Evolutionary conservation across 129 eudicot genomes (phyloP), one percentile per base, ranked within the genome.

Genomic region (Chrysanthemum lavandulifolium): DNA sequence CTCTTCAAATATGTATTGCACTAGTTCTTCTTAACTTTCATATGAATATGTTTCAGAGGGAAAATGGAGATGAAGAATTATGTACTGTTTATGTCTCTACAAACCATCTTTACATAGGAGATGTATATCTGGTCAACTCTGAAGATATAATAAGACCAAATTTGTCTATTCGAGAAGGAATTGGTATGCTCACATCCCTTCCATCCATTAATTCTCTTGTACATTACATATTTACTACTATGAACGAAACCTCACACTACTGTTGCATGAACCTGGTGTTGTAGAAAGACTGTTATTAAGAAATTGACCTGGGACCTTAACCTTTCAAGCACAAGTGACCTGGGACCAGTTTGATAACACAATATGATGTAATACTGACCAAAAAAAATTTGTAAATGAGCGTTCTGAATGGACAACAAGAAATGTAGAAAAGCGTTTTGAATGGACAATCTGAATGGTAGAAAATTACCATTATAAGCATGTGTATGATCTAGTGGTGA

Each of bases 61-160:
- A 89, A 71, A 80, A 85, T 76, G 91, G 95, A 68, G 98, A 92
- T 80, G 98, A 92, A 81, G 91, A 80, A 76, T 73, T 92, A 74
- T 92, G 91, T 84, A 83, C 92, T 79, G 95, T 92, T 56, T 92
- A 79, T 72, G 98, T 92, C 69, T 96, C 98, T 29, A 92, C 98
- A 68, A 92, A 92, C 78, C 98, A 92, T 83, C 83, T 89, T 63
- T 92, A 92, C 84, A 89, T 92, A 2, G 98, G 98, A 16, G 98
- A 92, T 49, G 82, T 92, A 40, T 92, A 87, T 84, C 75, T 92
- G n/a, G 96, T 92, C 47, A 89, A 89, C 81, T 87, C 98, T 5
- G 85, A 89, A 55, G 98, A 89, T 74, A 85, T 92, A 72, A 87
- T 92, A 48, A 78, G 95, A 71, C 98, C 98, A 68, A 87, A 92